A percentile compares a stretch with the other conserved stretches of the same genome.
Evolutionary conservation across 306 rosid genomes (phyloP).

Genomic region (Nissolia schottii): DNA sequence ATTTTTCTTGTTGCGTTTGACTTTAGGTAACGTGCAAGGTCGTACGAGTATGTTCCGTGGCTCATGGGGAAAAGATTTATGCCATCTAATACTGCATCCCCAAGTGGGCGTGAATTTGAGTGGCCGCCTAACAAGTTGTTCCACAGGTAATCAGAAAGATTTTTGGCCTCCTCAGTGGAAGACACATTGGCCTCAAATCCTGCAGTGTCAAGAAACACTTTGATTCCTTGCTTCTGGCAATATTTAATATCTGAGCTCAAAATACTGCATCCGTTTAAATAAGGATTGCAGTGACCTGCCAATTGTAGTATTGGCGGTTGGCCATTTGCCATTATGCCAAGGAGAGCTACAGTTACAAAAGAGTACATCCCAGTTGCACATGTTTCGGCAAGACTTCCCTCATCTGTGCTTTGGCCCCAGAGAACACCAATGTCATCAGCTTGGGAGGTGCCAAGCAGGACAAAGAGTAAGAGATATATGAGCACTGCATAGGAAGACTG

Average conservation of each 20-base stretch:
- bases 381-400: constrained; percentile 18
- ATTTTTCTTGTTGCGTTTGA: not conserved
- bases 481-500: not conserved
- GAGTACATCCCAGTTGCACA: constrained; percentile 17
- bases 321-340: not conserved
- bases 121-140: constrained; percentile 42
- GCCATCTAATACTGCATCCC: constrained; percentile 45
- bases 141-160: constrained; percentile 38
- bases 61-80: constrained; percentile 32
- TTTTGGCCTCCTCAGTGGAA: constrained; percentile 34
- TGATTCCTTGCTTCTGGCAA: constrained; percentile 44
- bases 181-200: constrained; percentile 14
- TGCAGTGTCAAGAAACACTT: constrained; percentile 39
- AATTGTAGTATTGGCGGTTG: constrained; percentile 31
- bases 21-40: constrained; percentile 17
- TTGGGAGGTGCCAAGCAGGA: not conserved
- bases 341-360: constrained; percentile 32
- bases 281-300: constrained; percentile 34
- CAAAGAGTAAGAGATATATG: not conserved
- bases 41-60: too few species aligned
- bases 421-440: not conserved
- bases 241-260: constrained; percentile 25
- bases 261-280: not conserved
- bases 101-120: constrained; percentile 38
- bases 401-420: constrained; percentile 15